Evolutionary conservation across 345 rosid species (phyloP).

Genomic region (Gynandropsis gynandra): DNA sequence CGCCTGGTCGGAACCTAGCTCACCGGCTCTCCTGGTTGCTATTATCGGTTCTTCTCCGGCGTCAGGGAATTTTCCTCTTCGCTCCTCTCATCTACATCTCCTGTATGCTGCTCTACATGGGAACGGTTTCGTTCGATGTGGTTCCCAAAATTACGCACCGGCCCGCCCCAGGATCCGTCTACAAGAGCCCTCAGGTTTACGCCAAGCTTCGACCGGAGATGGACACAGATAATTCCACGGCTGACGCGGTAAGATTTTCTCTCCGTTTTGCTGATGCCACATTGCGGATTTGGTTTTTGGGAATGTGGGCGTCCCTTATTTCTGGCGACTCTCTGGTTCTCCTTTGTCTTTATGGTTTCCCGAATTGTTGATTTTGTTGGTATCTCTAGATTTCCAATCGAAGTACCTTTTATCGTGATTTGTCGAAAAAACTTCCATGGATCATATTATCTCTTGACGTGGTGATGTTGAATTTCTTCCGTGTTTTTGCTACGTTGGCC

Average conservation of each 20-base stretch:
- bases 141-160: constrained; percentile 54
- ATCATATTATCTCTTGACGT: constrained; percentile 12
- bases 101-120: constrained; percentile 92
- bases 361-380: constrained; percentile 5
- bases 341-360: constrained; percentile 6
- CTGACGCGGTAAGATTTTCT: constrained; percentile 64
- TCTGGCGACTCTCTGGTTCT: not conserved
- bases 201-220: constrained; percentile 74
- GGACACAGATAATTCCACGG: constrained; percentile 87
- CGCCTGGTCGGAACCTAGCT: constrained; percentile 48
- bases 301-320: not conserved
- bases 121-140: constrained; percentile 79
- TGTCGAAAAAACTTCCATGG: constrained; percentile 9
- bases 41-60: constrained; percentile 81
- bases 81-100: constrained; percentile 92
- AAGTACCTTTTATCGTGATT: constrained; percentile 1
- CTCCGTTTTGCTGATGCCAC: not conserved
- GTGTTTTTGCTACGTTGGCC: not conserved
- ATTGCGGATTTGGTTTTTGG: constrained; percentile 10
- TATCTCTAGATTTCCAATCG: not conserved
- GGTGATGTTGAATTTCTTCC: constrained; percentile 1
- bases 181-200: constrained; percentile 87
- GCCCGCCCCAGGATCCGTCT: constrained; percentile 81
- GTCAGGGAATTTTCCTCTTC: constrained; percentile 85
- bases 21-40: constrained; percentile 84